These are phyloP conservation scores for Encephalitozoon intestinalis DNA, from an alignment of 371 early-diverging fungal species.

Conservation along the genomic window DNA sequence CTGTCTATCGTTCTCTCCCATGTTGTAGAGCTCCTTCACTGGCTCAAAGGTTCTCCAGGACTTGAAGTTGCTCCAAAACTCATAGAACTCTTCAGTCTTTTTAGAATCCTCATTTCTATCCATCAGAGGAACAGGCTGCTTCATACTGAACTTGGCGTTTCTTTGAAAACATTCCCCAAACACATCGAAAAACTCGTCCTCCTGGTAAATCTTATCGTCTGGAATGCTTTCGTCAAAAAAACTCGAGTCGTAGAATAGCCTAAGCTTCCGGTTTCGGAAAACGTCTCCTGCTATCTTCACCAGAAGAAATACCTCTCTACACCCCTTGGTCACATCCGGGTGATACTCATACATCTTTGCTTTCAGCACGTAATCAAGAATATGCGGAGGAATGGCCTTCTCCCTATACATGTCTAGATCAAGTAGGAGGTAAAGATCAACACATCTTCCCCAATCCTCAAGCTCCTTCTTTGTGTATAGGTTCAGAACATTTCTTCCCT, in stretches of 20 bases:
- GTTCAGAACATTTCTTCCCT: conserved; percentile 42
- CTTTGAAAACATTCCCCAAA: conserved; percentile 77
- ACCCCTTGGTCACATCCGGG: conserved; percentile 47
- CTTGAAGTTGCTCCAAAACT: conserved; percentile 84
- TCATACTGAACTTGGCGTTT: conserved; percentile 72
- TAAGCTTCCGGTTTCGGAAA: conserved; percentile 75
- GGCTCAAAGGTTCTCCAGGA: conserved; percentile 92
- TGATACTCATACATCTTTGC: conserved; percentile 52
- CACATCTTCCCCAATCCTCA: conserved; percentile 22
- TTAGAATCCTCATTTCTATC: conserved; percentile 65
- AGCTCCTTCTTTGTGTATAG: conserved; percentile 55
- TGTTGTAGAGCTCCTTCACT: conserved; percentile 71
- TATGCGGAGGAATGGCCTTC: conserved; percentile 25
- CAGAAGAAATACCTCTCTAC: conserved; percentile 46
- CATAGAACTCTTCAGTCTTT: conserved; percentile 68
- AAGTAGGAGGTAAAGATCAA: conserved; percentile 58
- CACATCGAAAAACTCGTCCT: conserved; percentile 75
- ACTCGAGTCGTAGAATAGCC: conserved; percentile 87
- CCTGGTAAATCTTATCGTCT: conserved; percentile 64
- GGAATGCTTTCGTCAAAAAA: conserved; percentile 68
- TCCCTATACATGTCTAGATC: conserved; percentile 43
- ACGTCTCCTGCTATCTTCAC: conserved; percentile 71
- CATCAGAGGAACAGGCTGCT: conserved; percentile 70
- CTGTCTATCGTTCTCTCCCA: conserved; percentile 36
- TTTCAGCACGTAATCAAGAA: conserved; percentile 36